Percentiles rank a stretch among this genome's conserved stretches.
Evolutionary conservation across 2,329 filamentous ascomycete species (phyloP).

Genomic region (Colletotrichum abscissum): DNA sequence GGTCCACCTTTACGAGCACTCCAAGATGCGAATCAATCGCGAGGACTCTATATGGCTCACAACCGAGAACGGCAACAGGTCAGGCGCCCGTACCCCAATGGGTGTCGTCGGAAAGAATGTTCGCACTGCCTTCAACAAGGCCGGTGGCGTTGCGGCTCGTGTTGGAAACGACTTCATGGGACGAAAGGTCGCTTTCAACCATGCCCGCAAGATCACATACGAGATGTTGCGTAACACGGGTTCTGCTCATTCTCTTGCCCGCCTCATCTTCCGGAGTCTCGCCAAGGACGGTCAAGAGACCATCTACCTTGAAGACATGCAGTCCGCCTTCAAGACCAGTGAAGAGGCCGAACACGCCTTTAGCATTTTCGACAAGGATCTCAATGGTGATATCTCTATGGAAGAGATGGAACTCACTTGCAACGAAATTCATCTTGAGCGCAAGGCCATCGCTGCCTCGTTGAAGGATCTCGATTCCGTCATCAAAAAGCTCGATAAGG

Average conservation of each 20-base stretch:
- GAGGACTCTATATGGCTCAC: conserved; percentile 62
- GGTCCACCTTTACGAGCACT: conserved; percentile 73
- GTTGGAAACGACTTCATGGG: conserved; percentile 95
- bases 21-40: conserved; percentile 76
- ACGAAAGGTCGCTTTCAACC: conserved; percentile 74
- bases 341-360: conserved; percentile 94
- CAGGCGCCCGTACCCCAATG: conserved; percentile 80
- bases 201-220: conserved; percentile 86
- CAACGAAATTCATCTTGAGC: conserved; percentile 93
- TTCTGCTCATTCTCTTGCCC: conserved; percentile 85
- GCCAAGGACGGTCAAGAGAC: conserved; percentile 80
- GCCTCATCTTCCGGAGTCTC: conserved; percentile 89
- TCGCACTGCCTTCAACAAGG: conserved; percentile 79
- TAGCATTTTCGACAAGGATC: conserved; percentile 92
- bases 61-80: conserved; percentile 50
- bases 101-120: conserved; percentile 79
- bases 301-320: conserved; percentile 81
- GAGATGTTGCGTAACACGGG: conserved; percentile 78
- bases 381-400: conserved; percentile 97
- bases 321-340: conserved; percentile 79
- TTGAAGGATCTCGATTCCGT: conserved; percentile 96
- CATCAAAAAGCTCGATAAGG: conserved; percentile 87
- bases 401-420: conserved; percentile 93
- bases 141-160: conserved; percentile 86
- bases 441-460: conserved; percentile 94